Conservation (phyloP, 768 basidiomycete genomes). For the Sarcodon sp. region DNA sequence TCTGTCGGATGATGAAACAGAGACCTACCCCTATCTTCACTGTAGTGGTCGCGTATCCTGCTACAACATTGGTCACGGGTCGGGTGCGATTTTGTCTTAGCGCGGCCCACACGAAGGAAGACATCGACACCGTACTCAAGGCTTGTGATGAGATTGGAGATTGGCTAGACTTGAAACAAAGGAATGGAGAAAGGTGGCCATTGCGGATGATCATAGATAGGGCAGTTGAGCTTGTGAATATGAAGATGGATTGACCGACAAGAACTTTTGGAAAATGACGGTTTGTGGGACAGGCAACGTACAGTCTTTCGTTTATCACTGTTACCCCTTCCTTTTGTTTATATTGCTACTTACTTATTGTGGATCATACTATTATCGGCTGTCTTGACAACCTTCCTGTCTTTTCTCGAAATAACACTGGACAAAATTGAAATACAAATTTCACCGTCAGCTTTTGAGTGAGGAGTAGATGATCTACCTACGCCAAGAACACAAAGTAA, state of each 20-base stretch:
- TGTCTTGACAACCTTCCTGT: no score
- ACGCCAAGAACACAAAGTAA: no score
- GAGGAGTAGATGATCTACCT: no score
- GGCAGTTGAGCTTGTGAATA: slow-evolving; percentile 64
- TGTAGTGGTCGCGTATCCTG: slow-evolving; percentile 85
- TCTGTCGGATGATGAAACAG: slow-evolving; percentile 77
- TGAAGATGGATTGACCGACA: slow-evolving; percentile 10
- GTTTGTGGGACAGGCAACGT: no score
- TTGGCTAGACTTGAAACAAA: slow-evolving; percentile 82
- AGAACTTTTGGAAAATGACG: no score
- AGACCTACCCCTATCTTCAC: slow-evolving; percentile 72
- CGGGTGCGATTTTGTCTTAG: slow-evolving; percentile 92
- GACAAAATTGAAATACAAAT: no score
- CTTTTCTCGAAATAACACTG: no score
- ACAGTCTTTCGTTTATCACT: no score
- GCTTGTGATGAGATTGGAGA: slow-evolving; percentile 92
- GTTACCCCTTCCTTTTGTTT: no score
- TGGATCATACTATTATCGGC: no score
- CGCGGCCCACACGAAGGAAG: slow-evolving; percentile 93
- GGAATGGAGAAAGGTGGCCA: slow-evolving; percentile 57
- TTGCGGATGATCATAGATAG: slow-evolving; percentile 59
- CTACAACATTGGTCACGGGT: slow-evolving; percentile 78
- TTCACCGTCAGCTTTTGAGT: no score
- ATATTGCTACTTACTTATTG: no score
- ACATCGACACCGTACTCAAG: slow-evolving; percentile 73